A percentile compares a stretch with the other conserved stretches of the same genome.
Evolutionary conservation across 164 flowering plant species (phyloP).

Genomic region (Litsea cubeba): DNA sequence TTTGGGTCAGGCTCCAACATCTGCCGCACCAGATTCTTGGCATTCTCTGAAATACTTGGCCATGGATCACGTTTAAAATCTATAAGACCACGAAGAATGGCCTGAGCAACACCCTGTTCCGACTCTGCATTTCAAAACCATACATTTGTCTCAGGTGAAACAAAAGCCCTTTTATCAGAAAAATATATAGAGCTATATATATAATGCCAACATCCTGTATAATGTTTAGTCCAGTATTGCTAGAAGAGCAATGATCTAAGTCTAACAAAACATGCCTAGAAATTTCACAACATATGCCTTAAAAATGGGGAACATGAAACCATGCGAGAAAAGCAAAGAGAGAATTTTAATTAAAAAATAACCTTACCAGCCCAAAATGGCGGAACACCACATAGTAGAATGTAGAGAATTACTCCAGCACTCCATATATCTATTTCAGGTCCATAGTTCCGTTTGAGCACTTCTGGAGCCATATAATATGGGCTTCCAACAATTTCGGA

Average conservation of each 20-base stretch:
- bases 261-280: neutral
- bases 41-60: constrained; percentile 88
- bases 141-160: neutral
- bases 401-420: constrained; percentile 92
- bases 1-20: constrained; percentile 95
- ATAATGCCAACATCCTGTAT: neutral
- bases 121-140: constrained; percentile 51
- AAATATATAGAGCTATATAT: no score
- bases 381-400: constrained; percentile 66
- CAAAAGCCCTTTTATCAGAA: neutral
- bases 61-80: constrained; percentile 95
- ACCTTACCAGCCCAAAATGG: constrained; percentile 96
- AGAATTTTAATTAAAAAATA: neutral
- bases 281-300: neutral
- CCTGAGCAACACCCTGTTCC: constrained; percentile 97
- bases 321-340: neutral
- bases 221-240: neutral
- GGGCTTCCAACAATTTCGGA: constrained; percentile 99
- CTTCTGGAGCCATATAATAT: constrained; percentile 77
- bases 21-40: constrained; percentile 77
- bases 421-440: constrained; percentile 92
- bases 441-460: constrained; percentile 34
- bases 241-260: neutral
- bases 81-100: constrained; percentile 83
- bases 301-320: neutral